Percentiles rank a stretch among this genome's conserved stretches.
phyloP scores from a whole-genome alignment of 495 filamentous ascomycete genomes.

The Trichocladium uniseriatum region DNA sequence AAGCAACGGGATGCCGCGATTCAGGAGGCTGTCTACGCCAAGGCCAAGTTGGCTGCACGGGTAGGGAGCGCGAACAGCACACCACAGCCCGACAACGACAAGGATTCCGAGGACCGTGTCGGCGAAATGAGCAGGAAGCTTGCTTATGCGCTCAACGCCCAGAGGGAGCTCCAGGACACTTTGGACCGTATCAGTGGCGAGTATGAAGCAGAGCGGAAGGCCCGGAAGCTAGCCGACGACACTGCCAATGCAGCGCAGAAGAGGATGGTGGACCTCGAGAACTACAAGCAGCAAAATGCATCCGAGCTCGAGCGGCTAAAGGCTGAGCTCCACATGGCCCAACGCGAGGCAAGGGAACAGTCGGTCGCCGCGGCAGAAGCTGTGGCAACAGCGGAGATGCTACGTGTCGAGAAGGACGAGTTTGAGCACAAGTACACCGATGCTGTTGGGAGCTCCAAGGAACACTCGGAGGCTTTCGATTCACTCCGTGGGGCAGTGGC shows the following conservation, averaged over 20 bases:
- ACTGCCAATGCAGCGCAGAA: constrained; percentile 73
- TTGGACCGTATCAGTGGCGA: constrained; percentile 59
- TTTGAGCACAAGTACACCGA: constrained; percentile 61
- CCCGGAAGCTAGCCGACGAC: constrained; percentile 78
- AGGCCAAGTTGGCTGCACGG: constrained; percentile 82
- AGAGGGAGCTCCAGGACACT: constrained; percentile 64
- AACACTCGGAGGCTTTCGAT: constrained; percentile 61
- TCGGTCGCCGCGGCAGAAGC: constrained; percentile 67
- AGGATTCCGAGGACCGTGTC: constrained; percentile 56
- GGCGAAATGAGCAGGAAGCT: constrained; percentile 74
- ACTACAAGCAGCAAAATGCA: constrained; percentile 67
- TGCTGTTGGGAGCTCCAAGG: constrained; percentile 53
- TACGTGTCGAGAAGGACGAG: constrained; percentile 77
- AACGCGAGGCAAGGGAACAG: constrained; percentile 69
- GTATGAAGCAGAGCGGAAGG: constrained; percentile 68
- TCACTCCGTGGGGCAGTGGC: constrained; percentile 70
- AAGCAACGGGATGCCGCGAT: constrained; percentile 87
- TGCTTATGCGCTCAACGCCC: constrained; percentile 65
- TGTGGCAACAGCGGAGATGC: constrained; percentile 56
- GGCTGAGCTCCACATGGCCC: constrained; percentile 68
- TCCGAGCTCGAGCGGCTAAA: constrained; percentile 77
- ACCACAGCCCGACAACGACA: constrained; percentile 58
- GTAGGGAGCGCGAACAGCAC: constrained; percentile 56
- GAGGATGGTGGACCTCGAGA: constrained; percentile 72
- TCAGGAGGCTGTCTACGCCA: constrained; percentile 86